Conservation (phyloP, 768 basidiomycete genomes). For the Dentipellis sp. region DNA sequence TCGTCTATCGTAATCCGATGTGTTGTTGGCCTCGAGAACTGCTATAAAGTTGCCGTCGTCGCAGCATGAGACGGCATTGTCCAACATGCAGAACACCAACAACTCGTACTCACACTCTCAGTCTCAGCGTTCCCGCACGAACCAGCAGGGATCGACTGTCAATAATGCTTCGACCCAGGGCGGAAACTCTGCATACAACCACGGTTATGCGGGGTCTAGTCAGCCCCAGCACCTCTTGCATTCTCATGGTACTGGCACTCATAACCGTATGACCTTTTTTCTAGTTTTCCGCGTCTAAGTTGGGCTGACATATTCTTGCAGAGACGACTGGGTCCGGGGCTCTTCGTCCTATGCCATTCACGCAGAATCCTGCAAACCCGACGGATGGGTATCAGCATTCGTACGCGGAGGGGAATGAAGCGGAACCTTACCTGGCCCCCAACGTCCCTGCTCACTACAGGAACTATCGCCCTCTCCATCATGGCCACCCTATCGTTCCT, state of each 20-base stretch:
- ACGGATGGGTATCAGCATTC: neutral
- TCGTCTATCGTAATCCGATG: neutral
- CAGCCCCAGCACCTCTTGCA: neutral
- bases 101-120: neutral
- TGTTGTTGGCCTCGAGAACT: neutral
- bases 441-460: constrained; percentile 10
- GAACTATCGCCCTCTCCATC: constrained; percentile 11
- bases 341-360: neutral
- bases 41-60: neutral
- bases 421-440: constrained; percentile 2
- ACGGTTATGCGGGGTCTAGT: neutral
- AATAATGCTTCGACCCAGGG: neutral
- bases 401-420: neutral
- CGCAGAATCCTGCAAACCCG: neutral
- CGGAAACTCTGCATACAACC: neutral
- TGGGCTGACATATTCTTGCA: neutral
- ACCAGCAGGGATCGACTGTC: neutral
- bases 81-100: neutral
- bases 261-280: too few species aligned
- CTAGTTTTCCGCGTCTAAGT: neutral
- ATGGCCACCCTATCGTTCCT: constrained; percentile 12
- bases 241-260: too few species aligned
- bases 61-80: too few species aligned
- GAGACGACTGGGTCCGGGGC: neutral
- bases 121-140: too few species aligned